Percentiles rank a stretch among this genome's conserved stretches.
Conservation (phyloP, 139 green algal species). For the Chlamydomonas sphaeroides region DNA sequence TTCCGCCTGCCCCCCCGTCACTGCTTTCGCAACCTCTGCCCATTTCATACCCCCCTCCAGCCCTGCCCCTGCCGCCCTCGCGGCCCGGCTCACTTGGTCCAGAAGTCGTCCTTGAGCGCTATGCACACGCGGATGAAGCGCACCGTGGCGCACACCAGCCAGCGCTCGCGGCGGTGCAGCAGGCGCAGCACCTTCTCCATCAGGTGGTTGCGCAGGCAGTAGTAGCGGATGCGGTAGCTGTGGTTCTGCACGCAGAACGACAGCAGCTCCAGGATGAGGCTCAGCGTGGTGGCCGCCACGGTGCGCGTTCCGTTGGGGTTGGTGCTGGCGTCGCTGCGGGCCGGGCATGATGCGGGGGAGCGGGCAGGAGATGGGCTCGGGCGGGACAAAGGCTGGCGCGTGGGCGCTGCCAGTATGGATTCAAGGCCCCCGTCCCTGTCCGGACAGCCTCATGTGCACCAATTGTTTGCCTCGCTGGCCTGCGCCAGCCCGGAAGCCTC, state of each 20-base stretch:
- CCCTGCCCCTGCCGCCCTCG: too few species aligned
- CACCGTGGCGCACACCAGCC: conserved; percentile 87
- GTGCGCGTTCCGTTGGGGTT: conserved; percentile 29
- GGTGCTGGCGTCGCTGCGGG: conserved; percentile 30
- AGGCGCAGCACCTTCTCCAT: conserved; percentile 92
- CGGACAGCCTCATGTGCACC: too few species aligned
- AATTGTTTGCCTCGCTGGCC: too few species aligned
- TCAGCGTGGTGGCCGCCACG: conserved; percentile 69
- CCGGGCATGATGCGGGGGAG: too few species aligned
- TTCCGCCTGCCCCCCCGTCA: too few species aligned
- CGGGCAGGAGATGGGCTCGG: too few species aligned
- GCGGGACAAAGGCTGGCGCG: too few species aligned
- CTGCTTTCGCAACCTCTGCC: too few species aligned
- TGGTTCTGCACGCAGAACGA: conserved; percentile 98
- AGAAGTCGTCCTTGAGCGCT: conserved; percentile 71
- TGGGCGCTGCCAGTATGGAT: too few species aligned
- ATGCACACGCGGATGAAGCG: conserved; percentile 94
- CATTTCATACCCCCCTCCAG: too few species aligned
- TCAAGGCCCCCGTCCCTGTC: too few species aligned
- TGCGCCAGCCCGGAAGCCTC: too few species aligned
- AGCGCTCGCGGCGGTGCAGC: conserved; percentile 82
- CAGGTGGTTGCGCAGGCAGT: conserved; percentile 80
- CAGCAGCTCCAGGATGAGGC: conserved; percentile 91
- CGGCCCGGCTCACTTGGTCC: background rate
- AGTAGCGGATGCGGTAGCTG: conserved; percentile 88